Base-by-base conservation (phyloP, 2,329 filamentous ascomycete species). In the Exophiala dermatitidis region DNA sequence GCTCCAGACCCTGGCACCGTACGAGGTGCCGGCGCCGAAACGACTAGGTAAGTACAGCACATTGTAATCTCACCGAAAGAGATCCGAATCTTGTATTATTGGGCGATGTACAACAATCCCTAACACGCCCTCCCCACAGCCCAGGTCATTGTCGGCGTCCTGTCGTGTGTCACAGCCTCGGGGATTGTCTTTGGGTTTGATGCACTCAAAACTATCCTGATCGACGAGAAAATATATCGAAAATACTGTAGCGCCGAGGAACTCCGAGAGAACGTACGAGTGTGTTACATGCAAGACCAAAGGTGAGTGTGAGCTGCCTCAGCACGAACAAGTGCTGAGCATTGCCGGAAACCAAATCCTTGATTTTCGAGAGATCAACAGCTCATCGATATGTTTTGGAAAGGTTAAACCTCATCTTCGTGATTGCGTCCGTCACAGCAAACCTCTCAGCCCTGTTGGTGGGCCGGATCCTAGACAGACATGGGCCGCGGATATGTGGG, bases 331-430 rank as follows among this genome's bases (percentile, higher is more conserved):
- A 37, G 44, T 6, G 33, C 30, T 50, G 19, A 33, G 29, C 37
- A 19, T 19, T 19, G 19, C 19, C 19, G 19, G 19, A 19, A 19
- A 19, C 19, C 19, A 19, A 19, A 19, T 19, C 19, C 19, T 19
- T 19, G 19, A 19, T 19, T 19, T 19, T 19, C 19, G 19, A 1
- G 19, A 19, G 19, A 19, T 19, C 19, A 19, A 19, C 19, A 19
- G 19, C n/a, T 43, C 37, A 40, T 7, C 9, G 9, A 10, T n/a
- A 12, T n/a, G 3, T 19, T 31, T 36, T 28, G 9, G 30, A 34
- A 51, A 72, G 71, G 59, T 77, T 95, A 53, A 95, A 95, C 66
- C 74, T 95, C 63, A 95, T 95, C 85, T 95, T 95, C 74, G 93
- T 88, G 6, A 79, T 90, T 36, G 89, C 90, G 29, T 90, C 89